phyloP scores from a whole-genome alignment of 2,329 filamentous ascomycete species.

The Exophiala sp. region DNA sequence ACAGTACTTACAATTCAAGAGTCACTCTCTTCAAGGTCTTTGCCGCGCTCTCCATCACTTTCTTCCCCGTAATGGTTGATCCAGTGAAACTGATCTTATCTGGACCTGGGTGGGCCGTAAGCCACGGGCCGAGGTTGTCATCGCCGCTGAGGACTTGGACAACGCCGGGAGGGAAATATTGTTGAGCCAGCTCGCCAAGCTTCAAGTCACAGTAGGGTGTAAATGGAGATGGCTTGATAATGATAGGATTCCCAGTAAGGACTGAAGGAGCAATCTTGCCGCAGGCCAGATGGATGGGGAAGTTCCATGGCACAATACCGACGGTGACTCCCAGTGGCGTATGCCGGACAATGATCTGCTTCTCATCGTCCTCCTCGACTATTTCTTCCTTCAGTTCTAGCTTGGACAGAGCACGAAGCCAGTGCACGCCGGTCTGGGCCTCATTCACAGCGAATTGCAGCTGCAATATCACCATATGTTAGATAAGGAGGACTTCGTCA shows the following conservation, averaged over 20 bases:
- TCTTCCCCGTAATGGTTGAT: conserved; percentile 55
- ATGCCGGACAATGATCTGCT: conserved; percentile 32
- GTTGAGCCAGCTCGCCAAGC: conserved; percentile 52
- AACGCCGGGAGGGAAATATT: conserved; percentile 58
- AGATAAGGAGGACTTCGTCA: background rate
- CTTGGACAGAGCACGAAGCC: conserved; percentile 19
- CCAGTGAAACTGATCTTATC: conserved; percentile 61
- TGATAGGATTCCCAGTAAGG: conserved; percentile 50
- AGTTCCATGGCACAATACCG: conserved; percentile 59
- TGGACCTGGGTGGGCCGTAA: conserved; percentile 55
- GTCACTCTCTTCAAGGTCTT: conserved; percentile 56
- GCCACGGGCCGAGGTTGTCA: conserved; percentile 54
- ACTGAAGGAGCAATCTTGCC: conserved; percentile 49
- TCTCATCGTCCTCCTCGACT: conserved; percentile 24
- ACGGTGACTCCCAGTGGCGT: conserved; percentile 40
- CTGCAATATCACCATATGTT: conserved; percentile 3
- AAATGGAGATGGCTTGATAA: conserved; percentile 55
- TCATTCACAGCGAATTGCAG: conserved; percentile 25
- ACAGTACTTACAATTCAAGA: conserved; percentile 48
- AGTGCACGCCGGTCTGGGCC: conserved; percentile 19
- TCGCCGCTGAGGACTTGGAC: conserved; percentile 56
- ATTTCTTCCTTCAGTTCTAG: conserved; percentile 25
- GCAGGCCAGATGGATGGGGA: conserved; percentile 38
- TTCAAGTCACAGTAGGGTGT: conserved; percentile 50
- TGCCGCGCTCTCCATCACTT: conserved; percentile 52